phyloP scores from a whole-genome alignment of 352 stramenopile species.

The Phytophthora syringae region DNA sequence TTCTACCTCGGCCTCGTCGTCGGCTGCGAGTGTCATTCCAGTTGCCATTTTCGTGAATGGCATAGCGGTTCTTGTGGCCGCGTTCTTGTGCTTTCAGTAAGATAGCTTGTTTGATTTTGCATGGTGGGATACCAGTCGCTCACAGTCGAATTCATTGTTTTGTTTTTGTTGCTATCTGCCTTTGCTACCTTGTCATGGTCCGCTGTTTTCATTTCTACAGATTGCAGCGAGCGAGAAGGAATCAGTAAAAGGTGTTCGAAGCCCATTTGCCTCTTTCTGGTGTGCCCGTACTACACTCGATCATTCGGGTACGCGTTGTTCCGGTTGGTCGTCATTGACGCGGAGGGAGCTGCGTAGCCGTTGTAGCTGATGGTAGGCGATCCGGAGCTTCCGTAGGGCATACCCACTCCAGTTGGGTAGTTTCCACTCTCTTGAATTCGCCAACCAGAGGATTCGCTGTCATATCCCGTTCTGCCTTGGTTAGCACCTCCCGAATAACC shows the following conservation, averaged over 20 bases:
- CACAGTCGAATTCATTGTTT: slow-evolving; percentile 30
- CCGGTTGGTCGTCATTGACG: neutral
- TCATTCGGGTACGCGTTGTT: neutral
- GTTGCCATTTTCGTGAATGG: slow-evolving; percentile 31
- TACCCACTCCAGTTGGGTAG: too few species aligned
- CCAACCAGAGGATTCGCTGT: neutral
- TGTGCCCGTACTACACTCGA: neutral
- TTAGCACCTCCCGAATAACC: too few species aligned
- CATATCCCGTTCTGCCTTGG: slow-evolving; percentile 1
- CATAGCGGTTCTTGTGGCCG: slow-evolving; percentile 24
- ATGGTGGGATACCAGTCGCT: slow-evolving; percentile 11
- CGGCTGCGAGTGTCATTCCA: slow-evolving; percentile 20
- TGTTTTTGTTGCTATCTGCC: slow-evolving; percentile 1
- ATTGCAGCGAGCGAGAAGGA: neutral
- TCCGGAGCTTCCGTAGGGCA: too few species aligned
- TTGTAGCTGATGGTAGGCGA: too few species aligned
- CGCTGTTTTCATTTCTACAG: neutral
- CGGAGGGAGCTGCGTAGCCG: neutral
- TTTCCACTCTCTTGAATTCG: neutral
- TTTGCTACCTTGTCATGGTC: neutral
- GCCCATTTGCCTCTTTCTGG: too few species aligned
- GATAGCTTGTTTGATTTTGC: slow-evolving; percentile 15
- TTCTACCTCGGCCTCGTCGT: slow-evolving; percentile 25
- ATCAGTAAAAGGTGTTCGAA: neutral
- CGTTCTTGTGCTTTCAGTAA: slow-evolving; percentile 43